Conservation (phyloP, 192 early-diverging fungal genomes). For the Backusella mclennaniae region DNA sequence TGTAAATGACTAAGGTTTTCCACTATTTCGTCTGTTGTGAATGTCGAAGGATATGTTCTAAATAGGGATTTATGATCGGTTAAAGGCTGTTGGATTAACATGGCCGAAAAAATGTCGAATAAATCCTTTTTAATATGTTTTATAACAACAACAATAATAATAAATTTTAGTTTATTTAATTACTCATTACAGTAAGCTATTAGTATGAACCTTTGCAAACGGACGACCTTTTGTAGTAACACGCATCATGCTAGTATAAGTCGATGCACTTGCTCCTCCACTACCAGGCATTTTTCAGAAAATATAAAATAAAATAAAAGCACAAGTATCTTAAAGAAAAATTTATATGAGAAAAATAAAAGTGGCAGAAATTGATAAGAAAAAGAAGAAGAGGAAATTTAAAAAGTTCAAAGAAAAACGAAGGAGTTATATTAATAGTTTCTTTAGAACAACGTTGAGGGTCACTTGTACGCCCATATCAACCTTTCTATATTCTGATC, state of each 20-base stretch:
- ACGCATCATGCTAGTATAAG: conserved; percentile 45
- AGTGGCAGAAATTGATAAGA: background rate
- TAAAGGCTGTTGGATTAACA: conserved; percentile 50
- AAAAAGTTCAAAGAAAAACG: background rate
- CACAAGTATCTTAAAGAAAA: background rate
- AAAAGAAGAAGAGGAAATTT: background rate
- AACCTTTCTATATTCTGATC: background rate
- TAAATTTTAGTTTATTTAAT: background rate
- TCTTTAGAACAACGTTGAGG: conserved; percentile 6
- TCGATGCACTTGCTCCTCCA: conserved; percentile 7
- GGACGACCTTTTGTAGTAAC: conserved; percentile 52
- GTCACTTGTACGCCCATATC: conserved; percentile 6
- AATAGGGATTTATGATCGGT: conserved; percentile 49
- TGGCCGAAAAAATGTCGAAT: conserved; percentile 51
- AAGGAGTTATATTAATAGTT: conserved; percentile 2
- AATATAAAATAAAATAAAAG: background rate
- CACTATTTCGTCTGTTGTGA: conserved; percentile 54
- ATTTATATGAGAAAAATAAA: background rate
- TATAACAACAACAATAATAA: background rate
- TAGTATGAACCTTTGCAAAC: conserved; percentile 48
- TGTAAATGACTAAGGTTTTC: conserved; percentile 43
- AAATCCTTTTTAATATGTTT: conserved; percentile 40
- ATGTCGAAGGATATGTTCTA: conserved; percentile 49
- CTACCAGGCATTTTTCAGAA: background rate
- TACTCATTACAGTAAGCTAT: background rate